A percentile compares a stretch with the other conserved stretches of the same genome.
These are phyloP conservation scores for Annona cherimola DNA, from an alignment of 164 flowering plant species.

Conservation along the genomic window DNA sequence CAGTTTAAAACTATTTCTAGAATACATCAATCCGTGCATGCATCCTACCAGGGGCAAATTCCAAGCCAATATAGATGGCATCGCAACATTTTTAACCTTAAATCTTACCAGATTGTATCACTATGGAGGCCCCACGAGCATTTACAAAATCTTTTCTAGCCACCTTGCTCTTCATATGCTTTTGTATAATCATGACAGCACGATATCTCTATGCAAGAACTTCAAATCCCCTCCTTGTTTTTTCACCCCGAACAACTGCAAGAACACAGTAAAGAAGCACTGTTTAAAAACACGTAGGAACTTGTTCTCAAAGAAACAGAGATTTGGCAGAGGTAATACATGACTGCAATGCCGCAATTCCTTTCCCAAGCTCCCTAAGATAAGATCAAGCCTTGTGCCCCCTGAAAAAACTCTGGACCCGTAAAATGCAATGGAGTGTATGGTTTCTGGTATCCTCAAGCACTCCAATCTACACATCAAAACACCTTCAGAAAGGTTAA, in stretches of 20 bases:
- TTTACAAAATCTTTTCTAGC: slow-evolving; percentile 33
- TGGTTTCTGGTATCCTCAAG: slow-evolving; percentile 96
- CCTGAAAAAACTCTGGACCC: slow-evolving; percentile 94
- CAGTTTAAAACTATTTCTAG: too few species aligned
- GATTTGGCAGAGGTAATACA: slow-evolving; percentile 40
- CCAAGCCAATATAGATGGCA: neutral
- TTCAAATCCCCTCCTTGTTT: slow-evolving; percentile 54
- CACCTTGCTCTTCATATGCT: slow-evolving; percentile 43
- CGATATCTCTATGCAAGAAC: slow-evolving; percentile 46
- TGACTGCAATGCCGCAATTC: slow-evolving; percentile 77
- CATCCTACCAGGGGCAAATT: too few species aligned
- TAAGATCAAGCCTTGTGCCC: slow-evolving; percentile 78
- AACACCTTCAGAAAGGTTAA: too few species aligned
- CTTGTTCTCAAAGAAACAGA: neutral
- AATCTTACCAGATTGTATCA: slow-evolving; percentile 78
- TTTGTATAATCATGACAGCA: slow-evolving; percentile 74
- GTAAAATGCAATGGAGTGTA: slow-evolving; percentile 90
- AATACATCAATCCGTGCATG: too few species aligned
- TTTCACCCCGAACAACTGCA: slow-evolving; percentile 85
- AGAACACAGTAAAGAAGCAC: neutral
- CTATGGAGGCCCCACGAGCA: slow-evolving; percentile 45
- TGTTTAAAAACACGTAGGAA: neutral
- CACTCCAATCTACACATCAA: too few species aligned
- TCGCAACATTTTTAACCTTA: neutral
- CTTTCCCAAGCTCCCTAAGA: slow-evolving; percentile 53